phyloP scores from a whole-genome alignment of 768 basidiomycete species.

The Paxillus involutus region DNA sequence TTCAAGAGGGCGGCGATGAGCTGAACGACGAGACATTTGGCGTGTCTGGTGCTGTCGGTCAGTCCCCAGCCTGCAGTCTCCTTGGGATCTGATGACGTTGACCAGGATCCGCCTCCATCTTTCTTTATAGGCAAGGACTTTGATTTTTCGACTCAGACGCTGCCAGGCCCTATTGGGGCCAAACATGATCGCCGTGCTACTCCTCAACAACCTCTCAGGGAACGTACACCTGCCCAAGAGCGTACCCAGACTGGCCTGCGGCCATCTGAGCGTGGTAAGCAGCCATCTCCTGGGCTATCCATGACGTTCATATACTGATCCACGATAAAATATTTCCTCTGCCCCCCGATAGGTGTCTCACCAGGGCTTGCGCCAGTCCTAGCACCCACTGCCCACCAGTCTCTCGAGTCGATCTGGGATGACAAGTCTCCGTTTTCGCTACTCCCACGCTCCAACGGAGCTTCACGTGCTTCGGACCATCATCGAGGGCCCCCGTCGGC shows the following conservation, averaged over 20 bases:
- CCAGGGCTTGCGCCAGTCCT: slow-evolving; percentile 37
- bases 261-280: slow-evolving; percentile 30
- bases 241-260: slow-evolving; percentile 13
- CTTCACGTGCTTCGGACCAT: slow-evolving; percentile 39
- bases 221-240: slow-evolving; percentile 30
- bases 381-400: slow-evolving; percentile 30
- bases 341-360: slow-evolving; percentile 20
- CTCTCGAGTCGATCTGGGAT: slow-evolving; percentile 79
- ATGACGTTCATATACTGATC: slow-evolving; percentile 8
- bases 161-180: slow-evolving; percentile 24
- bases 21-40: slow-evolving; percentile 98
- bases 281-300: slow-evolving; percentile 5
- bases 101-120: background rate
- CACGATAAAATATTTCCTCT: slow-evolving; percentile 11
- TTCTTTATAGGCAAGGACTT: slow-evolving; percentile 77
- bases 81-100: slow-evolving; percentile 15
- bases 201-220: slow-evolving; percentile 24
- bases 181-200: slow-evolving; percentile 18
- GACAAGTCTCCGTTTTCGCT: slow-evolving; percentile 77
- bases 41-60: slow-evolving; percentile 65
- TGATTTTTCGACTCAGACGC: slow-evolving; percentile 65
- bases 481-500: slow-evolving; percentile 21
- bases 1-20: slow-evolving; percentile 90
- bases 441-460: slow-evolving; percentile 55
- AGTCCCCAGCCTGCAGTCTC: slow-evolving; percentile 29